These are phyloP conservation scores for Cucurbita maxima DNA, from an alignment of 306 rosid species.

Conservation along the genomic window DNA sequence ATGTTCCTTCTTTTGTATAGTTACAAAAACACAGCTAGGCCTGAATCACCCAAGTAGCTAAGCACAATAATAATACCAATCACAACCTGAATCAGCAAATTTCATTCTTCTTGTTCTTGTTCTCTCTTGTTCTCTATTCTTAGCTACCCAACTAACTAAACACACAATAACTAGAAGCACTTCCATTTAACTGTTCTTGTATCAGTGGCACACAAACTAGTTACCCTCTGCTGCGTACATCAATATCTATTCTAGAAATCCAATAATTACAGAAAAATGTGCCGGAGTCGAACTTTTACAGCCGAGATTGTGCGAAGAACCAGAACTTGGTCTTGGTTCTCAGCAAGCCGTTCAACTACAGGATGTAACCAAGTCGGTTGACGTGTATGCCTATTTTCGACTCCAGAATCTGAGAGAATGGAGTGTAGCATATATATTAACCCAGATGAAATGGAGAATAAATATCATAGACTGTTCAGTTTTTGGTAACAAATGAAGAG, in stretches of 20 bases:
- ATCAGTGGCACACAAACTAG: neutral
- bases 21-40: neutral
- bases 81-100: neutral
- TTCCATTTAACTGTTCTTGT: neutral
- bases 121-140: neutral
- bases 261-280: neutral
- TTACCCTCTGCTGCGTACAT: neutral
- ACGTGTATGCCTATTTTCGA: neutral
- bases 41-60: neutral
- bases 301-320: neutral
- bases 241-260: neutral
- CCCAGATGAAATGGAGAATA: neutral
- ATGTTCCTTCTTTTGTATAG: neutral
- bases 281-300: neutral
- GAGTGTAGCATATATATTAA: neutral
- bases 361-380: neutral
- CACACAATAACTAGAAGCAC: neutral
- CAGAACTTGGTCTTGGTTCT: neutral
- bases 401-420: neutral
- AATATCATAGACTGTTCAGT: neutral
- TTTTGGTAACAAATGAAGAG: neutral
- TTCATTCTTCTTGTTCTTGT: neutral
- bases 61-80: neutral
- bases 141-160: neutral
- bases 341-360: neutral